A percentile compares a stretch with the other conserved stretches of the same genome.
phyloP scores from a whole-genome alignment of 1,284 basidiomycete genomes.

The Rhodotorula mucilaginosa region DNA sequence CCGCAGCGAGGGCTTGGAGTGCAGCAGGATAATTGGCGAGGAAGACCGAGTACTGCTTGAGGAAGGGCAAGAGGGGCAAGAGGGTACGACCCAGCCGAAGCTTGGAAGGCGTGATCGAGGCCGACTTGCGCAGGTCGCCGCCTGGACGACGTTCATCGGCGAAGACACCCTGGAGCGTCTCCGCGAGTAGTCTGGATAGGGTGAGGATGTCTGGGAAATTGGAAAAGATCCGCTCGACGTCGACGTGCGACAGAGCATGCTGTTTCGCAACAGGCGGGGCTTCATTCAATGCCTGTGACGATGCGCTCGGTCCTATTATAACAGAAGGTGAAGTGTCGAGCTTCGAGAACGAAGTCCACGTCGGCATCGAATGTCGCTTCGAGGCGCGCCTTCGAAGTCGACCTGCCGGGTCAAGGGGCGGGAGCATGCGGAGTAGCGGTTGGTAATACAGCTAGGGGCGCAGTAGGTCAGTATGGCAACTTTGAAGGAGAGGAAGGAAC shows the following conservation, averaged over 20 bases:
- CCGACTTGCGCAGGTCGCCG: not conserved
- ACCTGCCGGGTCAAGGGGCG: conserved; percentile 1
- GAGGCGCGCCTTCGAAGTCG: conserved; percentile 8
- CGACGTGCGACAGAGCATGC: conserved; percentile 58
- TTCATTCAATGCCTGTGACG: not conserved
- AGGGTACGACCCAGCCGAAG: conserved; percentile 52
- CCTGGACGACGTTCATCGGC: conserved; percentile 23
- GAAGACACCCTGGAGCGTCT: conserved; percentile 58
- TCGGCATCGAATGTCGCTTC: not conserved
- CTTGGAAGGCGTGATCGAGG: not conserved
- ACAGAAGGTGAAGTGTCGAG: too few relatives aligned
- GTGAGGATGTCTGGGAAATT: conserved; percentile 91
- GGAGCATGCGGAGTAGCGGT: conserved; percentile 60
- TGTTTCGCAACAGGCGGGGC: not conserved
- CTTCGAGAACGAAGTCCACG: too few relatives aligned
- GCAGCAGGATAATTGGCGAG: conserved; percentile 69
- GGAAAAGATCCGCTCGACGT: conserved; percentile 73
- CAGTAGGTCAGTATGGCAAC: too few relatives aligned
- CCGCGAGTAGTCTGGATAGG: conserved; percentile 73
- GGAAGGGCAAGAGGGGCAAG: conserved; percentile 67
- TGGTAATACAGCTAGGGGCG: conserved; percentile 66
- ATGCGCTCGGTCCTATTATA: not conserved
- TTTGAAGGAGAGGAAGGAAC: not conserved
- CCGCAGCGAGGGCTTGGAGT: conserved; percentile 57
- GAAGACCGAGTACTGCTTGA: conserved; percentile 76